These are phyloP conservation scores for Sporothrix phasma DNA, from an alignment of 2,329 filamentous ascomycete genomes.

Conservation along the genomic window DNA sequence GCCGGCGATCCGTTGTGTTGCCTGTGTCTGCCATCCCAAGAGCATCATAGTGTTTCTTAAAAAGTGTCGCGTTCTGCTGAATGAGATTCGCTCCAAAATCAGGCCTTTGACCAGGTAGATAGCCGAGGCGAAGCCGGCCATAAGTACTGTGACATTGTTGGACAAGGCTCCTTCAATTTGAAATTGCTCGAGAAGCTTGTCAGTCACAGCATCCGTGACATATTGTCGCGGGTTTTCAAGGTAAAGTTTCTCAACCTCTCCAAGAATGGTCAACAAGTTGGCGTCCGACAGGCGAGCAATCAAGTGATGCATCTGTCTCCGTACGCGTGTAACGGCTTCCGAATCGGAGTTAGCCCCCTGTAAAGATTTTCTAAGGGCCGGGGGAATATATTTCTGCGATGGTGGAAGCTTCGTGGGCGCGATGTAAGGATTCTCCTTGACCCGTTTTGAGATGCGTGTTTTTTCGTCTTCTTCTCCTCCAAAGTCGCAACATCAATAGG, in stretches of 20 bases:
- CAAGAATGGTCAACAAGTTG: conserved; percentile 75
- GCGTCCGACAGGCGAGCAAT: conserved; percentile 90
- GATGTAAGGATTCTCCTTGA: conserved; percentile 74
- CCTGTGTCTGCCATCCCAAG: conserved; percentile 24
- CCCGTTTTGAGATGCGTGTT: conserved; percentile 19
- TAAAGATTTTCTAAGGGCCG: conserved; percentile 58
- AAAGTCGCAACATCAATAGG: conserved; percentile 17
- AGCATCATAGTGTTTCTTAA: conserved; percentile 54
- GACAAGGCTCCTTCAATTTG: conserved; percentile 67
- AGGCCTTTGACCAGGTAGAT: conserved; percentile 74
- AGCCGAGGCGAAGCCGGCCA: conserved; percentile 80
- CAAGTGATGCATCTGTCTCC: conserved; percentile 74
- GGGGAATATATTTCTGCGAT: conserved; percentile 74
- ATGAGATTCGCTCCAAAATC: conserved; percentile 85
- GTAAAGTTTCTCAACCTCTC: conserved; percentile 75
- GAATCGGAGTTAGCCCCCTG: conserved; percentile 33
- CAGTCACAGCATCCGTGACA: conserved; percentile 70
- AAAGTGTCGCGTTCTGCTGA: conserved; percentile 44
- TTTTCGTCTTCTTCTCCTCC: conserved; percentile 13
- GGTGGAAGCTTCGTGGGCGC: conserved; percentile 47
- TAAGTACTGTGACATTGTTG: conserved; percentile 84
- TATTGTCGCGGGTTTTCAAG: conserved; percentile 75
- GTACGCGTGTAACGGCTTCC: conserved; percentile 60
- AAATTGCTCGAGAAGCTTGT: conserved; percentile 68
- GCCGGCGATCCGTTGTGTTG: conserved; percentile 16